A percentile compares a stretch with the other conserved stretches of the same genome.
Conservation (phyloP, 225 moss, liverwort and hornwort genomes). For the Asterella californica region DNA sequence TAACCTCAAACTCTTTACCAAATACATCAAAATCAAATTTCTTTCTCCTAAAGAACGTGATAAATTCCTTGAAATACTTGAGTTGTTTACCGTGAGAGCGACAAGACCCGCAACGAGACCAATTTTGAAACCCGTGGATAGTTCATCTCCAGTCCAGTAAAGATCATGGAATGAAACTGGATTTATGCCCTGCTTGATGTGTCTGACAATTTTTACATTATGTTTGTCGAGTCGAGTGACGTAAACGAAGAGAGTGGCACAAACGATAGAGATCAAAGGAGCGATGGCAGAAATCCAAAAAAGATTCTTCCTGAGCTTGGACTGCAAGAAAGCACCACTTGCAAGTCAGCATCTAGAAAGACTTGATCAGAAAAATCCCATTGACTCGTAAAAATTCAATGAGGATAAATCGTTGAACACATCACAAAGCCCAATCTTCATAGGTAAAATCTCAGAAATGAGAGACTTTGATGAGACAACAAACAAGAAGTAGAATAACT, state of each 20-base stretch:
- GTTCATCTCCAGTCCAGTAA: slow-evolving; percentile 28
- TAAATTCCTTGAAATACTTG: too few relatives aligned
- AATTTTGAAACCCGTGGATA: slow-evolving; percentile 44
- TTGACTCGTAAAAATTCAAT: neutral
- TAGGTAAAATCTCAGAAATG: neutral
- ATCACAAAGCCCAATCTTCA: neutral
- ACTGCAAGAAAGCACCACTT: slow-evolving; percentile 33
- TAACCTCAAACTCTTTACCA: too few relatives aligned
- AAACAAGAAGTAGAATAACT: neutral
- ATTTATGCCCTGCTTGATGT: slow-evolving; percentile 51
- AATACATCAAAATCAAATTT: too few relatives aligned
- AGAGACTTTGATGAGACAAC: neutral
- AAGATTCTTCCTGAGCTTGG: slow-evolving; percentile 41
- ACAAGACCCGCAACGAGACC: slow-evolving; percentile 65
- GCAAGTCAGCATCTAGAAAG: too few relatives aligned
- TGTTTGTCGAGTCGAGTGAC: too few relatives aligned
- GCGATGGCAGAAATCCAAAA: slow-evolving; percentile 59
- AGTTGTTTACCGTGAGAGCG: slow-evolving; percentile 54
- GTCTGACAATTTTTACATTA: too few relatives aligned
- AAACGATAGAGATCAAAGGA: slow-evolving; percentile 48
- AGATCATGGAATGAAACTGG: slow-evolving; percentile 41
- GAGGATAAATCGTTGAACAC: too few relatives aligned
- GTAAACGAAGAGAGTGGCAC: too few relatives aligned
- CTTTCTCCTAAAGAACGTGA: too few relatives aligned
- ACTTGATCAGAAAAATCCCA: too few relatives aligned